phyloP scores from a whole-genome alignment of 1,284 basidiomycete genomes.

The Cryptococcus deneoformans region DNA sequence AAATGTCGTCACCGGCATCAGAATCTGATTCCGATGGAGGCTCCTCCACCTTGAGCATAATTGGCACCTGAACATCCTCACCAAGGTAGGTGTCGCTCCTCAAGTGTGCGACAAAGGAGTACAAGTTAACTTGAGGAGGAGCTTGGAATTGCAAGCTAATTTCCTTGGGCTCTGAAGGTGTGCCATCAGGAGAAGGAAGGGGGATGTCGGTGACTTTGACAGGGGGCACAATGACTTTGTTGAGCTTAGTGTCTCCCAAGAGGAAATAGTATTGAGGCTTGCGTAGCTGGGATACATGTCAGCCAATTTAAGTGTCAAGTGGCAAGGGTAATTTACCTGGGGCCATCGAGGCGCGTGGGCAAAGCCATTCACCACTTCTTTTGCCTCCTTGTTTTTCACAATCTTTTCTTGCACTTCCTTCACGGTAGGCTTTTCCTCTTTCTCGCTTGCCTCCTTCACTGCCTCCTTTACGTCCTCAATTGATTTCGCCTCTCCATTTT shows the following conservation, averaged over 20 bases:
- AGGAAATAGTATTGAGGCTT: slow-evolving; percentile 90
- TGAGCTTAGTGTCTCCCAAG: slow-evolving; percentile 84
- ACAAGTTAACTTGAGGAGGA: slow-evolving; percentile 76
- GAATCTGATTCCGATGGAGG: slow-evolving; percentile 60
- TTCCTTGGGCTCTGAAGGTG: slow-evolving; percentile 65
- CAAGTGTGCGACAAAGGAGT: slow-evolving; percentile 85
- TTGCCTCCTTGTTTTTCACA: slow-evolving; percentile 48
- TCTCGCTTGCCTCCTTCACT: slow-evolving; percentile 27
- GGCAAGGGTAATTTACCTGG: slow-evolving; percentile 56
- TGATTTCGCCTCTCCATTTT: slow-evolving; percentile 8
- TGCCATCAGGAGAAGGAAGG: slow-evolving; percentile 57
- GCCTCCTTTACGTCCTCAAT: slow-evolving; percentile 24
- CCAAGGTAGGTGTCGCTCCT: slow-evolving; percentile 86
- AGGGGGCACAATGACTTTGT: slow-evolving; percentile 88
- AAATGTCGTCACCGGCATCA: slow-evolving; percentile 81
- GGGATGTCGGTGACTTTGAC: slow-evolving; percentile 79
- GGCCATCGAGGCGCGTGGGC: slow-evolving; percentile 93
- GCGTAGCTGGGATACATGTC: slow-evolving; percentile 58
- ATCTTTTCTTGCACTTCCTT: slow-evolving; percentile 23
- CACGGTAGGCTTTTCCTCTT: slow-evolving; percentile 59
- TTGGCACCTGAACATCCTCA: slow-evolving; percentile 69
- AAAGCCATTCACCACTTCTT: slow-evolving; percentile 55
- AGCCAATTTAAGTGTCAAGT: not conserved
- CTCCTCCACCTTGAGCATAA: slow-evolving; percentile 78
- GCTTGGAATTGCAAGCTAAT: slow-evolving; percentile 95